A percentile compares a stretch with the other conserved stretches of the same genome.
Conservation (phyloP, 108 stramenopile species). For the Cyclotella atomus region DNA sequence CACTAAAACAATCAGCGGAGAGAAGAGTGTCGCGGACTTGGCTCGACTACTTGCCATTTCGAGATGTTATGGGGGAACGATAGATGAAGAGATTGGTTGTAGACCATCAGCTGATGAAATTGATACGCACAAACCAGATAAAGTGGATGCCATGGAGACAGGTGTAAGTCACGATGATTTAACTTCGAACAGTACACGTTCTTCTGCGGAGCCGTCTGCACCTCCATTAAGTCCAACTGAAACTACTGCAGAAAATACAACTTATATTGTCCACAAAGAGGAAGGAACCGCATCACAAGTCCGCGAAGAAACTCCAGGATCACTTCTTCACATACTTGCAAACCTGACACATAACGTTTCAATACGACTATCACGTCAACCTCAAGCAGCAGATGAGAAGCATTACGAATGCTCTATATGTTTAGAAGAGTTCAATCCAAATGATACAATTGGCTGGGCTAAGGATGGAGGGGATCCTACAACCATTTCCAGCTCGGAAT, state of each 20-base stretch:
- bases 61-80: slow-evolving; percentile 1
- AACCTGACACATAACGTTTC: slow-evolving; percentile 4
- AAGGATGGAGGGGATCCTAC: slow-evolving; percentile 45
- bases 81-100: slow-evolving; percentile 30
- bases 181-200: slow-evolving; percentile 4
- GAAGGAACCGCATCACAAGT: neutral
- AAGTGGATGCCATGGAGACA: too few species aligned
- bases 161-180: neutral
- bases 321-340: slow-evolving; percentile 11
- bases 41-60: slow-evolving; percentile 34
- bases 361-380: neutral
- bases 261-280: neutral
- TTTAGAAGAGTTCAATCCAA: slow-evolving; percentile 32
- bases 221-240: neutral
- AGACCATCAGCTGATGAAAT: neutral
- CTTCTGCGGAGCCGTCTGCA: slow-evolving; percentile 7
- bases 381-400: neutral
- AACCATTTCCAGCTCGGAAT: neutral
- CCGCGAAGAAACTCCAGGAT: neutral
- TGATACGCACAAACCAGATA: neutral
- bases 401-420: slow-evolving; percentile 48
- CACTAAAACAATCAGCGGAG: slow-evolving; percentile 19
- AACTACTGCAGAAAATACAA: neutral
- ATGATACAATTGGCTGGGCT: slow-evolving; percentile 46
- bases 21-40: slow-evolving; percentile 48